A percentile compares a stretch with the other conserved stretches of the same genome.
These are phyloP conservation scores for Dichomitus squalens DNA, from an alignment of 1,284 basidiomycete genomes.

Conservation along the genomic window DNA sequence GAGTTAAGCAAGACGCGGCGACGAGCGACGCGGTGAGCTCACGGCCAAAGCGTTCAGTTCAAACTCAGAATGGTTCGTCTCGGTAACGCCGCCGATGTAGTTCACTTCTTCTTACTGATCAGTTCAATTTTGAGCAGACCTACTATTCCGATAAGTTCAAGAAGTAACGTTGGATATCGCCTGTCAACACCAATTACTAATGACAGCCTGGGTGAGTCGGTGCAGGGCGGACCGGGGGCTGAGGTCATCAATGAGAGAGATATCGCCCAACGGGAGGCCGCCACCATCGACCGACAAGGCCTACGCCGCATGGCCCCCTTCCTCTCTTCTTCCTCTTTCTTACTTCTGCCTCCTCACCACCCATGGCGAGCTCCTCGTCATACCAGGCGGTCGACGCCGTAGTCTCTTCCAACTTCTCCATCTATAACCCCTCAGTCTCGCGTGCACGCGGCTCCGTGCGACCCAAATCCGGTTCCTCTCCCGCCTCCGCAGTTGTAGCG, in stretches of 20 bases:
- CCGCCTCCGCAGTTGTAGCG: background rate
- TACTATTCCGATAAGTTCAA: background rate
- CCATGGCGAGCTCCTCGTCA: conserved; percentile 23
- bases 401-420: conserved; percentile 30
- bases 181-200: background rate
- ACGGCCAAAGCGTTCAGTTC: conserved; percentile 18
- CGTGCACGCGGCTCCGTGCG: conserved; percentile 19
- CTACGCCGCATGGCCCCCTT: background rate
- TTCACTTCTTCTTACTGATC: background rate
- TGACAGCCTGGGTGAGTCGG: no score
- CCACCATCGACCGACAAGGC: conserved; percentile 2
- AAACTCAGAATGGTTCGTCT: conserved; percentile 21
- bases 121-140: background rate
- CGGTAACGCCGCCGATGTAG: background rate
- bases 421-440: conserved; percentile 28
- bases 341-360: conserved; percentile 10
- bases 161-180: background rate
- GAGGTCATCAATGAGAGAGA: conserved; percentile 16
- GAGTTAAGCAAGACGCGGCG: conserved; percentile 18
- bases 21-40: conserved; percentile 10
- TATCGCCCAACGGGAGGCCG: conserved; percentile 10
- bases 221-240: conserved; percentile 9
- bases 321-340: conserved; percentile 4
- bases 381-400: conserved; percentile 32
- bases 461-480: background rate